Conservation (phyloP, 1,284 basidiomycete species). For the Albatrellus sp. region DNA sequence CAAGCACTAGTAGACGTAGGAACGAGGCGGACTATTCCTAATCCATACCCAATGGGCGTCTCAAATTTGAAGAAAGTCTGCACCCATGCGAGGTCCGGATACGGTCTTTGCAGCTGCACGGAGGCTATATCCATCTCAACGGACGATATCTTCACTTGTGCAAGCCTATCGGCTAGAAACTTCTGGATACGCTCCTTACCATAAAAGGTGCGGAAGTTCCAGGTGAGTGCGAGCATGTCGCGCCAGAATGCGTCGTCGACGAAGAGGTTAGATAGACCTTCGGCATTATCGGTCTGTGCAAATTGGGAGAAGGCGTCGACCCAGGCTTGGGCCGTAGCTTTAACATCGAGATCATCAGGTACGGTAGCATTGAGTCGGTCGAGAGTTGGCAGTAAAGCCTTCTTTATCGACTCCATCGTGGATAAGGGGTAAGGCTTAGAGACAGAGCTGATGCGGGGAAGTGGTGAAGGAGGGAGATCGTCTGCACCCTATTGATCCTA, state of each 20-base stretch:
- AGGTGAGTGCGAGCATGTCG: slow-evolving; percentile 50
- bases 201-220: slow-evolving; percentile 54
- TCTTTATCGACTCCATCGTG: neutral
- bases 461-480: too few species aligned
- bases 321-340: slow-evolving; percentile 30
- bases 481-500: too few species aligned
- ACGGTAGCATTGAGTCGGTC: slow-evolving; percentile 25
- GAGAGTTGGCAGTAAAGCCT: slow-evolving; percentile 29
- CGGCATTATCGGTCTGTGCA: slow-evolving; percentile 22
- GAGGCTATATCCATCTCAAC: slow-evolving; percentile 26
- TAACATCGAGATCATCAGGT: slow-evolving; percentile 24
- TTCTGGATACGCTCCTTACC: slow-evolving; percentile 25
- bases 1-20: slow-evolving; percentile 35
- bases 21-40: slow-evolving; percentile 42
- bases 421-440: too few species aligned
- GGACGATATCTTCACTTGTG: slow-evolving; percentile 20
- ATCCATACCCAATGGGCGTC: slow-evolving; percentile 34
- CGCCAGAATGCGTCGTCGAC: slow-evolving; percentile 39
- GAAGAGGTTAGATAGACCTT: slow-evolving; percentile 26
- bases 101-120: slow-evolving; percentile 28
- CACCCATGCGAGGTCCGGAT: slow-evolving; percentile 48
- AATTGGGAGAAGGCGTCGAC: slow-evolving; percentile 27
- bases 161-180: slow-evolving; percentile 36
- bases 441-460: too few species aligned
- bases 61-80: slow-evolving; percentile 46